phyloP scores from a whole-genome alignment of 805 yeast species.

The Wickerhamomyces chaumierensis region DNA sequence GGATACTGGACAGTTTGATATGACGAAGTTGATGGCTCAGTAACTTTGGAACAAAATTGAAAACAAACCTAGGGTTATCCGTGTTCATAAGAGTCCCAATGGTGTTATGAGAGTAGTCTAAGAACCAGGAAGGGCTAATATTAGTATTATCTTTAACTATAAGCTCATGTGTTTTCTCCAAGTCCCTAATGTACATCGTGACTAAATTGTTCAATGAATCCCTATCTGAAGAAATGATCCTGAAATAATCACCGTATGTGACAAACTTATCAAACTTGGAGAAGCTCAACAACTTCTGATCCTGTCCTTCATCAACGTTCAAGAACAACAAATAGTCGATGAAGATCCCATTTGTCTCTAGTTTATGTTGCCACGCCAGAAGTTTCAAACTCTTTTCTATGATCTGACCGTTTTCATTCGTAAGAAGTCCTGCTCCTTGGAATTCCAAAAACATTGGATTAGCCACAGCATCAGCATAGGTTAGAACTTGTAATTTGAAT shows the following conservation, averaged over 20 bases:
- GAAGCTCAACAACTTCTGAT: background rate
- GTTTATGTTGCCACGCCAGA: conserved; percentile 9
- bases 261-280: conserved; percentile 1
- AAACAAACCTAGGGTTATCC: conserved; percentile 6
- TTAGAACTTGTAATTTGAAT: conserved; percentile 8
- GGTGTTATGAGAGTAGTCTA: conserved; percentile 7
- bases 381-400: conserved; percentile 12
- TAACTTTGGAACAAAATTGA: conserved; percentile 6
- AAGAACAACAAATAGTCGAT: conserved; percentile 2
- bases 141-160: too few species aligned
- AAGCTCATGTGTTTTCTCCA: too few species aligned
- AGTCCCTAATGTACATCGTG: too few species aligned
- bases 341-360: background rate
- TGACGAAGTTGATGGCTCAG: conserved; percentile 7
- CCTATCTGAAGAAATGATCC: too few species aligned
- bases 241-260: background rate
- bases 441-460: conserved; percentile 6
- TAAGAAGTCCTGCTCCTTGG: conserved; percentile 3
- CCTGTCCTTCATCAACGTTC: background rate
- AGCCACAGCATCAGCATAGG: conserved; percentile 10
- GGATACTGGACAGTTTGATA: conserved; percentile 4
- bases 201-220: too few species aligned
- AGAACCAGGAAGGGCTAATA: too few species aligned
- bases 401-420: conserved; percentile 5
- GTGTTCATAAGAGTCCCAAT: conserved; percentile 9